These are phyloP conservation scores for Wickerhamiella parazyma DNA, from an alignment of 805 yeast species.

Conservation along the genomic window DNA sequence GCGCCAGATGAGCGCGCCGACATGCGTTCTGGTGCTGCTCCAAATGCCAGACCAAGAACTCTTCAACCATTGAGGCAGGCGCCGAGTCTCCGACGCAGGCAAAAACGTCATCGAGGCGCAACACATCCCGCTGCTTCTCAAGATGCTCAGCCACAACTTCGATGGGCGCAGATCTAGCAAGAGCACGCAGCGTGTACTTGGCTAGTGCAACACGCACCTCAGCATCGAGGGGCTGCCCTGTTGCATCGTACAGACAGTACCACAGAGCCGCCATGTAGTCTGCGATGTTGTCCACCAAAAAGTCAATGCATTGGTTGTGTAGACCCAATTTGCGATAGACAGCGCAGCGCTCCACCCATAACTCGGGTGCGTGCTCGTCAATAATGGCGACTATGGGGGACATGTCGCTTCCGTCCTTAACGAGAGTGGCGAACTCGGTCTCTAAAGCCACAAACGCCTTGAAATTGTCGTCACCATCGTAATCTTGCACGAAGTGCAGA, in stretches of 20 bases:
- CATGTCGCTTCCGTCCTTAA: slow-evolving; percentile 10
- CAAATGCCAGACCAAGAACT: slow-evolving; percentile 3
- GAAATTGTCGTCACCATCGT: slow-evolving; percentile 15
- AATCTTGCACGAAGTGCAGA: slow-evolving; percentile 9
- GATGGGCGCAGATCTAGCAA: slow-evolving; percentile 1
- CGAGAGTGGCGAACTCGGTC: slow-evolving; percentile 12
- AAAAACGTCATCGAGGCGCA: background rate
- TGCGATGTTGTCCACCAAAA: slow-evolving; percentile 22
- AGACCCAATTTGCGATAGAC: slow-evolving; percentile 24
- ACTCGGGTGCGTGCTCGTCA: slow-evolving; percentile 17
- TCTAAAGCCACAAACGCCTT: slow-evolving; percentile 18
- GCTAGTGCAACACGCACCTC: slow-evolving; percentile 3
- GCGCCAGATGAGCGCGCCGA: background rate
- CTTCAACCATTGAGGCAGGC: background rate
- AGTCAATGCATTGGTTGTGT: slow-evolving; percentile 24
- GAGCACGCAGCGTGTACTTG: background rate
- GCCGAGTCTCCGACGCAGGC: background rate
- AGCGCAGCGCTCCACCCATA: slow-evolving; percentile 25
- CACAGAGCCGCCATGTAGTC: slow-evolving; percentile 26
- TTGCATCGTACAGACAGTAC: slow-evolving; percentile 22
- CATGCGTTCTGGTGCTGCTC: background rate
- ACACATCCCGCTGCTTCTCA: slow-evolving; percentile 5
- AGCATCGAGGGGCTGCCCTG: slow-evolving; percentile 1
- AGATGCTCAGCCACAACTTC: slow-evolving; percentile 8
- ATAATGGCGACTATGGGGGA: slow-evolving; percentile 14